These are phyloP conservation scores for Scutellaria barbata DNA, from an alignment of 257 asterid genomes.

Conservation along the genomic window DNA sequence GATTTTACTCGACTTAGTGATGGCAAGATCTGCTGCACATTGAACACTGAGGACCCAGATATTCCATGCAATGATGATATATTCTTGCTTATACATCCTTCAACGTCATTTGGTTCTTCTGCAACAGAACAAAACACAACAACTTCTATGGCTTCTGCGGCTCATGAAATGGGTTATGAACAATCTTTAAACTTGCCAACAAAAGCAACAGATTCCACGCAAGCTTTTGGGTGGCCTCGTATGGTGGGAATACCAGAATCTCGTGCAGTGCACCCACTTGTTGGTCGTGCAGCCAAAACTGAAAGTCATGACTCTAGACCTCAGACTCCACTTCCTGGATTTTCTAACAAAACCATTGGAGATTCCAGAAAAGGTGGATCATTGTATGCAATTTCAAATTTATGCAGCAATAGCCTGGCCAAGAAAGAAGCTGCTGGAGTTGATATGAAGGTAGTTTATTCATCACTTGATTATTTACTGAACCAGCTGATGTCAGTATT, in stretches of 20 bases:
- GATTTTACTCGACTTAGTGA: slow-evolving; percentile 52
- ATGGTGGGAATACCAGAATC: slow-evolving; percentile 53
- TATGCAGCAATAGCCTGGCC: slow-evolving; percentile 40
- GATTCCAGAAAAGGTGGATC: slow-evolving; percentile 49
- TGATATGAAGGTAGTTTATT: slow-evolving; percentile 42
- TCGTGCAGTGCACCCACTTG: slow-evolving; percentile 36
- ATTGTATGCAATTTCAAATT: slow-evolving; percentile 43
- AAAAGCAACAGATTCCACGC: slow-evolving; percentile 51
- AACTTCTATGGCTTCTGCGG: slow-evolving; percentile 44
- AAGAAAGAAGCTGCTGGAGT: slow-evolving; percentile 55
- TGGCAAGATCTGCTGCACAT: slow-evolving; percentile 57
- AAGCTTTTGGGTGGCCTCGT: slow-evolving; percentile 55
- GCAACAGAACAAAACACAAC: slow-evolving; percentile 50
- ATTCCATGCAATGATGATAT: slow-evolving; percentile 99
- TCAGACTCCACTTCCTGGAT: slow-evolving; percentile 44
- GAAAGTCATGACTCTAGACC: slow-evolving; percentile 51
- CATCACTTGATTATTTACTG: slow-evolving; percentile 3
- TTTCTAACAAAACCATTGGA: slow-evolving; percentile 44
- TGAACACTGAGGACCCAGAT: slow-evolving; percentile 90
- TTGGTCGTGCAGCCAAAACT: slow-evolving; percentile 46
- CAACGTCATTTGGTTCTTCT: slow-evolving; percentile 62
- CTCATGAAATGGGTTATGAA: slow-evolving; percentile 48
- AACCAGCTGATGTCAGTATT: slow-evolving; percentile 21
- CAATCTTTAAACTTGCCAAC: slow-evolving; percentile 42
- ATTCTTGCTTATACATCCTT: slow-evolving; percentile 94